Conservation (phyloP, 2,329 filamentous ascomycete genomes). For the Cercospora sojina region DNA sequence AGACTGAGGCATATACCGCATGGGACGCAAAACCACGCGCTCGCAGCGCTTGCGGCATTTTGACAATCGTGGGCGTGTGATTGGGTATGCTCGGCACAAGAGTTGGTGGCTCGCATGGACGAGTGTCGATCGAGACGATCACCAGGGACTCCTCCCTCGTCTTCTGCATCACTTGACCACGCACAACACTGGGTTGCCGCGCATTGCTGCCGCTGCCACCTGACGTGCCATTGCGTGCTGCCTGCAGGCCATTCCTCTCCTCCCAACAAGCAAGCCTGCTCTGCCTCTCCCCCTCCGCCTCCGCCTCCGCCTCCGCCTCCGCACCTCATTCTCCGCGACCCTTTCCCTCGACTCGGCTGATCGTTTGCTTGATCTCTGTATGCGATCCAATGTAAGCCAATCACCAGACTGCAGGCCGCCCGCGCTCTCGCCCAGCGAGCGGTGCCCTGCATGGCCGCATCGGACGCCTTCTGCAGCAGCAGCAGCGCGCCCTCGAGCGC, state of each 20-base stretch:
- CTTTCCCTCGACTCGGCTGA: not conserved
- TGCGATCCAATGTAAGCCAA: conserved; percentile 5
- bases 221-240: not conserved
- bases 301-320: not conserved
- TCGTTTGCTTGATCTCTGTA: not conserved
- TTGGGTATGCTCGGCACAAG: conserved; percentile 1
- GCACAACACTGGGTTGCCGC: not conserved
- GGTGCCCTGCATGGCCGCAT: not conserved
- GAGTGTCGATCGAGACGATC: not conserved
- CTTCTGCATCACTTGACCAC: conserved; percentile 3
- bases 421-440: not conserved
- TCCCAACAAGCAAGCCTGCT: too few relatives aligned
- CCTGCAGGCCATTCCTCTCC: not conserved
- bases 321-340: not conserved
- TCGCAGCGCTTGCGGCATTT: not conserved
- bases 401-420: not conserved
- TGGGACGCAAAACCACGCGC: not conserved
- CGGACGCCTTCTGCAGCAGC: not conserved
- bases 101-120: not conserved
- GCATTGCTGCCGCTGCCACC: not conserved
- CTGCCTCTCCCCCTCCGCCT: too few relatives aligned
- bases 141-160: not conserved
- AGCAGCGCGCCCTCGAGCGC: not conserved
- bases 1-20: not conserved
- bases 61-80: not conserved